These are phyloP conservation scores for Daldinia concentrica DNA, from an alignment of 495 filamentous ascomycete genomes.

Conservation along the genomic window DNA sequence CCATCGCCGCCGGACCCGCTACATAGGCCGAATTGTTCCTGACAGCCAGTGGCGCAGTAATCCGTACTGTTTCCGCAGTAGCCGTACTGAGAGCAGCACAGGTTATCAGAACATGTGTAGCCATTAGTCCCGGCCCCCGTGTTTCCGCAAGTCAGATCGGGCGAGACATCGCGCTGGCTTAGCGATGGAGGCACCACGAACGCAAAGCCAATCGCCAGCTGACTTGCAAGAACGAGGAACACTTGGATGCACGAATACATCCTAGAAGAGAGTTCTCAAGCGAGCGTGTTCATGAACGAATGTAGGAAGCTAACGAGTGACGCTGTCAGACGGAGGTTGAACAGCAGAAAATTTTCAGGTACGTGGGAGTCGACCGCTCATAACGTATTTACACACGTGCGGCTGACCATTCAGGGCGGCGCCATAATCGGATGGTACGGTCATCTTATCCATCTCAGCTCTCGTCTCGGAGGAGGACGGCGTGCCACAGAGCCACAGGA, in stretches of 20 bases:
- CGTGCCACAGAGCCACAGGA: slow-evolving; percentile 7
- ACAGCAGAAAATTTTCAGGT: not conserved
- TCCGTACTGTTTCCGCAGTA: slow-evolving; percentile 53
- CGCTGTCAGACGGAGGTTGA: slow-evolving; percentile 1
- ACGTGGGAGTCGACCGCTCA: not conserved
- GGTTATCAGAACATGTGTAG: slow-evolving; percentile 44
- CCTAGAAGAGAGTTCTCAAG: slow-evolving; percentile 8
- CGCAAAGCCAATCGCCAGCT: slow-evolving; percentile 16
- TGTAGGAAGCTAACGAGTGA: slow-evolving; percentile 14
- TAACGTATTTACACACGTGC: slow-evolving; percentile 25
- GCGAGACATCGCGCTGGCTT: slow-evolving; percentile 44
- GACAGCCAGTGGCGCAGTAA: slow-evolving; percentile 55
- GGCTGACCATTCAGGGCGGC: slow-evolving; percentile 13
- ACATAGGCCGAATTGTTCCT: slow-evolving; percentile 50
- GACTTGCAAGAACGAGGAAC: slow-evolving; percentile 13
- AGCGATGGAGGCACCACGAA: slow-evolving; percentile 23
- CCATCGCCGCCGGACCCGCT: slow-evolving; percentile 35
- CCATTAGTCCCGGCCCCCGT: slow-evolving; percentile 43
- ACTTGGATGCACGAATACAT: slow-evolving; percentile 18
- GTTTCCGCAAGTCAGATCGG: slow-evolving; percentile 53
- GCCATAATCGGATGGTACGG: slow-evolving; percentile 16
- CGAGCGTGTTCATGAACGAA: slow-evolving; percentile 25
- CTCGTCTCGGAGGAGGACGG: not conserved
- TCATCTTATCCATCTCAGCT: not conserved
- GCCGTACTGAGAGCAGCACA: slow-evolving; percentile 53